phyloP scores from a whole-genome alignment of 306 rosid species.

The Oemleria cerasiformis region DNA sequence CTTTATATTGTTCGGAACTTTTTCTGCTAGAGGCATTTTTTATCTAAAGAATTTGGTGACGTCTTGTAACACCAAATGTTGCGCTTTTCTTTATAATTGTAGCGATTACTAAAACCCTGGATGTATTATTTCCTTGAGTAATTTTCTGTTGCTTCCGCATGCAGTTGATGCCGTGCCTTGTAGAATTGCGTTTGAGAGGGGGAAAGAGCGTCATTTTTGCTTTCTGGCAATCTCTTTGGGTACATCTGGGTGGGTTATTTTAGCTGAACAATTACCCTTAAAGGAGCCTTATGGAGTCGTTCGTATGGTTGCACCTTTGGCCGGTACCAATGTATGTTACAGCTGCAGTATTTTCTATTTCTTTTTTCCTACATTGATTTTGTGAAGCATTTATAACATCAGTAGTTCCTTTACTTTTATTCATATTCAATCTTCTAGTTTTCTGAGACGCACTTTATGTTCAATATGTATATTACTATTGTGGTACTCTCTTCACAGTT shows the following conservation, averaged over 20 bases:
- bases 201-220: slow-evolving; percentile 70
- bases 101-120: too few relatives aligned
- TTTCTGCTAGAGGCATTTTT: too few relatives aligned
- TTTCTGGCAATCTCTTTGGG: slow-evolving; percentile 69
- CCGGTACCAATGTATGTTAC: slow-evolving; percentile 77
- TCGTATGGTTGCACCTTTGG: slow-evolving; percentile 80
- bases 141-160: slow-evolving; percentile 30
- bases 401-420: background rate
- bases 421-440: background rate
- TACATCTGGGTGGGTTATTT: slow-evolving; percentile 74
- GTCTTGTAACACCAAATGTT: too few relatives aligned
- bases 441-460: background rate
- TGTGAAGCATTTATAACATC: background rate
- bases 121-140: slow-evolving; percentile 4
- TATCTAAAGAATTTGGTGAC: too few relatives aligned
- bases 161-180: slow-evolving; percentile 84
- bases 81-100: too few relatives aligned
- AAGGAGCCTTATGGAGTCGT: slow-evolving; percentile 63
- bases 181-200: slow-evolving; percentile 89
- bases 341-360: background rate
- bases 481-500: background rate
- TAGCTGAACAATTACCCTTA: slow-evolving; percentile 76
- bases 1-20: too few relatives aligned
- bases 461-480: background rate
- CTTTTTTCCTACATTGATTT: slow-evolving; percentile 15